Base-by-base conservation (phyloP, 805 yeast genomes). In the Candida railenensis region DNA sequence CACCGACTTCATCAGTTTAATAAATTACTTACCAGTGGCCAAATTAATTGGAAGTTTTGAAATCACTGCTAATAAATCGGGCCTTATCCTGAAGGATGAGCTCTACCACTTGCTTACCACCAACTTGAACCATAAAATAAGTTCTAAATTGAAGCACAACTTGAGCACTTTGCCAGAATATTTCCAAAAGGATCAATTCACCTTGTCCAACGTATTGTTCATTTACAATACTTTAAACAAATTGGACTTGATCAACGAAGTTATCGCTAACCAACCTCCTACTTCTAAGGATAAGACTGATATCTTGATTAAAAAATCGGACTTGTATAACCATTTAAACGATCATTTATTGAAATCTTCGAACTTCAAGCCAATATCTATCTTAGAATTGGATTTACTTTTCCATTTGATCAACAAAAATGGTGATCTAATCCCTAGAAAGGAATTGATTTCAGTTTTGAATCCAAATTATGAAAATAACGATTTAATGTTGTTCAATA, bases 391-490 rank as follows among this genome's bases (percentile, higher is more conserved):
- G 47, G 72, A 73, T 52, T 59, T 73, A 50, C 60, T 73, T 47
- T 73, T 69, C 53, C 63, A 64, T 48, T 63, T 73, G 51, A 71
- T 72, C 49, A 64, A 69, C 54, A 59, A 42, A 22, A 52, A 59
- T 40, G 70, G 65, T 46, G 72, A 72, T 48, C 58, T 63, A 38
- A 74, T 73, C 40, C 59, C 73, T 14, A 61, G 77, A 54, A 65
- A 63, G 50, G 75, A 71, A 45, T 61, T 73, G 53, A 69, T 73
- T 49, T 64, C 71, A 9, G 63, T 63, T 46, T 80, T 87, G 55
- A 83, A 92, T 43, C 89, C 92, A 52, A 69, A 67, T 55, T 70
- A 65, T 53, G 53, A 59, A 48, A 69, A 69, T 53, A 71, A 71
- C 52, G 51, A 58, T 37, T 58, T 59, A 16, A 59, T 68, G n/a